Evolutionary conservation across 2,329 filamentous ascomycete species (phyloP), one percentile per base, ranked within the genome.

Genomic region (Furcasterigmium sp.): DNA sequence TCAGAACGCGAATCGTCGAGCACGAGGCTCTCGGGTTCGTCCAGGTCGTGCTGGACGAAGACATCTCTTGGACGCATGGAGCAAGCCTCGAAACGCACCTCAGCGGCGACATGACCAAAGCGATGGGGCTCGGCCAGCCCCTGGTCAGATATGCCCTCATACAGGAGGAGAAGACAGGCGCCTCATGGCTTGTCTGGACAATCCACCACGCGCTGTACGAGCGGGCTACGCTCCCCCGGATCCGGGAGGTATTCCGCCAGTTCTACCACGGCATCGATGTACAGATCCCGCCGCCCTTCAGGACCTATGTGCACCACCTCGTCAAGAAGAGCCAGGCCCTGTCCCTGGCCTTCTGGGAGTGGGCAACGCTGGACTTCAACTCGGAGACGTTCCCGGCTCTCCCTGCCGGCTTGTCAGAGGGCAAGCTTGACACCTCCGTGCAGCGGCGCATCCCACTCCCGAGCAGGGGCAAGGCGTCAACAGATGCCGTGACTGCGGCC

Each of bases 131-230:
- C 18, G 32, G 32, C 32, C n/a, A 15, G 32, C 32, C 32, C 18
- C 32, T 35, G n/a, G 18, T 8, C 32, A 15, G 32, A 15, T 35
- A 15, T 35, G 32, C 32, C 18, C 26, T 30, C 25, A 38, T 5
- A 8, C 32, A 25, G 20, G n/a, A 43, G 34, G 36, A 17, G 28
- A 38, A n/a, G 35, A 37, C 30, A 13, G 45, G 42, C 11, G 18
- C 21, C 44, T 42, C 20, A 50, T 54, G n/a, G 42, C 50, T 9
- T 19, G 32, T 35, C 11, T 46, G 42, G 46, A 43, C 41, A n/a
- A 42, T 46, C 9, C 52, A 55, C 28, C 52, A 55, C 18, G 45
- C 51, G 4, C 34, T 53, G 4, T 51, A 50, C 41, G 52, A 55
- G 20, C 48, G 50, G 3, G 51, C 46, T 48, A 44, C 47, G 23